Evolutionary conservation across 352 stramenopile species (phyloP).

Genomic region (Pythium guiyangense): DNA sequence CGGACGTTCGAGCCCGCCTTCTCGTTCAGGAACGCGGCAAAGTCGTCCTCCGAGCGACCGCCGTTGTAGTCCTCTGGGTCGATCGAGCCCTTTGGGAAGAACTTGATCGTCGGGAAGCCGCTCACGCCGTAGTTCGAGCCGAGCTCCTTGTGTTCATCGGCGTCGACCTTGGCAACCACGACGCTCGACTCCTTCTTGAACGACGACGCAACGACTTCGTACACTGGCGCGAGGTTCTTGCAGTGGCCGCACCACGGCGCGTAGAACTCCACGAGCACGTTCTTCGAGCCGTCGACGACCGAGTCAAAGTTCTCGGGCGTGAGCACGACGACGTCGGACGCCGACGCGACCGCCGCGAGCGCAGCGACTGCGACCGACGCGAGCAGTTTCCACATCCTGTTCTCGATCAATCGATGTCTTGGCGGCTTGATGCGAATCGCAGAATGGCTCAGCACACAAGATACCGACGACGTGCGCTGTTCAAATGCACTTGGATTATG

Average conservation of each 20-base stretch:
- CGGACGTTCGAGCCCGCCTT: constrained; percentile 72
- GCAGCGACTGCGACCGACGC: constrained; percentile 32
- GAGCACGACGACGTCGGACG: constrained; percentile 73
- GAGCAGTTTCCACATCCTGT: constrained; percentile 57
- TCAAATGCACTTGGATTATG: too few relatives aligned
- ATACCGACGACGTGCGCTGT: neutral
- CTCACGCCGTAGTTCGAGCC: constrained; percentile 80
- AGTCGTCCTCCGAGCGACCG: constrained; percentile 79
- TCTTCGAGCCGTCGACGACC: constrained; percentile 78
- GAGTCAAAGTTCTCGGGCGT: constrained; percentile 81
- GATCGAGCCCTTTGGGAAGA: constrained; percentile 77
- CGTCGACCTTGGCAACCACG: constrained; percentile 88
- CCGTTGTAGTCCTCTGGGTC: constrained; percentile 84
- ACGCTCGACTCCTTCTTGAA: constrained; percentile 86
- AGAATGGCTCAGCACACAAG: constrained; percentile 3
- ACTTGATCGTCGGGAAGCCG: constrained; percentile 94
- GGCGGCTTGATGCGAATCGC: neutral
- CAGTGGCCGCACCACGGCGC: constrained; percentile 95
- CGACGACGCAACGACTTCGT: constrained; percentile 82
- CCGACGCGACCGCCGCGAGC: constrained; percentile 45
- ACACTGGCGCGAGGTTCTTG: constrained; percentile 80
- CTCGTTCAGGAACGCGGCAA: constrained; percentile 72
- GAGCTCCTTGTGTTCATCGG: constrained; percentile 80
- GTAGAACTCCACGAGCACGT: constrained; percentile 91
- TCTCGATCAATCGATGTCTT: neutral